These are phyloP conservation scores for Aspergillus bombycis DNA, from an alignment of 2,329 filamentous ascomycete genomes.

Conservation along the genomic window DNA sequence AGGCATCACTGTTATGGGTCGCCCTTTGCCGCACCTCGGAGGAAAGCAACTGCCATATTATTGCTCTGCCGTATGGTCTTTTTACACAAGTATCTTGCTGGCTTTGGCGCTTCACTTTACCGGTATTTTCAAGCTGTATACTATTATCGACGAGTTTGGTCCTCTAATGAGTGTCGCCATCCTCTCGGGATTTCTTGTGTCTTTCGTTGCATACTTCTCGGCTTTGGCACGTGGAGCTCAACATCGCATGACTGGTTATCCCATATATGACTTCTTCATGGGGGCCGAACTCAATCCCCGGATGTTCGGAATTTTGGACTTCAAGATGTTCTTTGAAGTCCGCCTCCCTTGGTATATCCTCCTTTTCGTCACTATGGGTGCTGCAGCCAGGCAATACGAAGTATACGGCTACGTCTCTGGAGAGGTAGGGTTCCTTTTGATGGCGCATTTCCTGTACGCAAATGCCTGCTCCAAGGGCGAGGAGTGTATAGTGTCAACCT, in stretches of 20 bases:
- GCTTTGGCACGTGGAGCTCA: constrained; percentile 77
- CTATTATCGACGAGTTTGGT: constrained; percentile 92
- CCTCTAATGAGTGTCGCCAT: constrained; percentile 92
- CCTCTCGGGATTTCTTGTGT: constrained; percentile 81
- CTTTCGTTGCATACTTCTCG: constrained; percentile 82
- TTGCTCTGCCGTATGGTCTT: constrained; percentile 85
- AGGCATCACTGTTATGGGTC: constrained; percentile 84
- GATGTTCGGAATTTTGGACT: constrained; percentile 81
- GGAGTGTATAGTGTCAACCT: constrained; percentile 85
- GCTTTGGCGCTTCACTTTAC: constrained; percentile 76
- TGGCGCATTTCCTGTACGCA: constrained; percentile 90
- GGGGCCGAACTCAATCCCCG: constrained; percentile 84
- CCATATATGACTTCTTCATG: constrained; percentile 89
- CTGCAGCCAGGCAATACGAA: constrained; percentile 82
- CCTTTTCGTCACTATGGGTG: constrained; percentile 74
- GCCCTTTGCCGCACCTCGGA: constrained; percentile 78
- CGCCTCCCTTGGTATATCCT: constrained; percentile 91
- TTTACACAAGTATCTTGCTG: constrained; percentile 80
- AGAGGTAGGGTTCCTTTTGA: constrained; percentile 81
- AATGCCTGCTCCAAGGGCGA: constrained; percentile 92
- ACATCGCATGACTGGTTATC: constrained; percentile 87
- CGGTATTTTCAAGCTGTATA: constrained; percentile 86
- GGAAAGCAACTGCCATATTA: constrained; percentile 91
- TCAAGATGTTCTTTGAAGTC: constrained; percentile 96
- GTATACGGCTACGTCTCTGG: constrained; percentile 80